These are phyloP conservation scores for Serendipita sp. DNA, from an alignment of 768 basidiomycete species.

Conservation along the genomic window DNA sequence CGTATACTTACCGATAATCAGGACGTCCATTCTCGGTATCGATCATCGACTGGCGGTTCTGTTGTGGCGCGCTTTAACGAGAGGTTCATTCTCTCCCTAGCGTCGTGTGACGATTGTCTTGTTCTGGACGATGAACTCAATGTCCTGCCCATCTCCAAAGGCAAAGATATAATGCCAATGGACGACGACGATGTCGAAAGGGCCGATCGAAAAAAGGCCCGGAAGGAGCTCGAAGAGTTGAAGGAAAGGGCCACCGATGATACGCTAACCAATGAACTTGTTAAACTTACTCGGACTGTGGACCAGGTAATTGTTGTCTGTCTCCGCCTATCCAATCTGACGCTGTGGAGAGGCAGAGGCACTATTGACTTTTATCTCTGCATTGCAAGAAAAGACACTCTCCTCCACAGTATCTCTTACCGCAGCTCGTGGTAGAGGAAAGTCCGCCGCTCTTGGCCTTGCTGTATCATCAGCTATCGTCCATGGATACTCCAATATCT, in stretches of 20 bases:
- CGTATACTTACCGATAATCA: slow-evolving; percentile 19
- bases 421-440: slow-evolving; percentile 87
- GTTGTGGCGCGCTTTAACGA: slow-evolving; percentile 96
- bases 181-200: slow-evolving; percentile 27
- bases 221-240: slow-evolving; percentile 58
- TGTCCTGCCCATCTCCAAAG: slow-evolving; percentile 87
- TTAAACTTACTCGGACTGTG: slow-evolving; percentile 78
- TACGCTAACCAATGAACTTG: slow-evolving; percentile 74
- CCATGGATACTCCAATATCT: slow-evolving; percentile 93
- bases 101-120: slow-evolving; percentile 81
- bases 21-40: slow-evolving; percentile 93
- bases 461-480: slow-evolving; percentile 85
- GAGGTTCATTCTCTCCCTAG: slow-evolving; percentile 93
- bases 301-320: slow-evolving; percentile 50
- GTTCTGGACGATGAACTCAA: slow-evolving; percentile 96
- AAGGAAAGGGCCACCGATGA: slow-evolving; percentile 65
- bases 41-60: slow-evolving; percentile 77
- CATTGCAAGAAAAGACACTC: slow-evolving; percentile 82
- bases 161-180: slow-evolving; percentile 74
- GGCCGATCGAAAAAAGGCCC: slow-evolving; percentile 33
- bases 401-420: slow-evolving; percentile 92
- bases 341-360: slow-evolving; percentile 44
- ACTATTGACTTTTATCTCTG: slow-evolving; percentile 85
- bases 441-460: slow-evolving; percentile 90
- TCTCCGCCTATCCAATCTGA: neutral